Conservation (phyloP, 805 yeast genomes). For the Schwanniomyces polymorphus region DNA sequence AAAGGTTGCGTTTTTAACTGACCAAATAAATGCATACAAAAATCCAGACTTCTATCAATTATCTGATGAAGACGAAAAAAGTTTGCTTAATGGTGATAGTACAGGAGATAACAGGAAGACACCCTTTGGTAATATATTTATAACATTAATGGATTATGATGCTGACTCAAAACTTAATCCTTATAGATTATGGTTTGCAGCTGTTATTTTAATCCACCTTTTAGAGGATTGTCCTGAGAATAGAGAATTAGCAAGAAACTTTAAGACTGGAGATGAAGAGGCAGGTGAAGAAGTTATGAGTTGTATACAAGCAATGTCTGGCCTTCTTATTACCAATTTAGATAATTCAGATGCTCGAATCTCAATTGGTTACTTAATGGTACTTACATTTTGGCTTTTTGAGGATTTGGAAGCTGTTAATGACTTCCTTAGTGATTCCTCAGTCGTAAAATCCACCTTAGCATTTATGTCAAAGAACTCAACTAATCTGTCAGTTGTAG, state of each 20-base stretch:
- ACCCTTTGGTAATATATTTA: slow-evolving; percentile 62
- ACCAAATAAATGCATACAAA: slow-evolving; percentile 53
- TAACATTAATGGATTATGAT: slow-evolving; percentile 74
- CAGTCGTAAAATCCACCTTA: slow-evolving; percentile 66
- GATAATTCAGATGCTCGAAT: slow-evolving; percentile 68
- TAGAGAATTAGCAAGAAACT: slow-evolving; percentile 45
- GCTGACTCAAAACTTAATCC: slow-evolving; percentile 69
- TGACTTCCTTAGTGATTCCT: slow-evolving; percentile 67
- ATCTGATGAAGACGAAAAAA: slow-evolving; percentile 9
- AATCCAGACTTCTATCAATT: slow-evolving; percentile 20
- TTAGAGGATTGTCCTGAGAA: slow-evolving; percentile 56
- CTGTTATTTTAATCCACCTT: slow-evolving; percentile 60
- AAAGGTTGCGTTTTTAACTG: slow-evolving; percentile 59
- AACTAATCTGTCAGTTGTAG: slow-evolving; percentile 50
- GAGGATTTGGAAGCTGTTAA: slow-evolving; percentile 75
- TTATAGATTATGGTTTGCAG: slow-evolving; percentile 82
- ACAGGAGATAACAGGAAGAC: slow-evolving; percentile 11
- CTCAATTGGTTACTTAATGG: slow-evolving; percentile 73
- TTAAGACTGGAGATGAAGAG: slow-evolving; percentile 58
- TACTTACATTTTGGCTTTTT: slow-evolving; percentile 73
- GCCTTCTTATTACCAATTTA: slow-evolving; percentile 66
- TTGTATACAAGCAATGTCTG: slow-evolving; percentile 75
- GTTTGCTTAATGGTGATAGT: background rate
- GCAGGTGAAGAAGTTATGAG: slow-evolving; percentile 69
- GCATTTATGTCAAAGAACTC: slow-evolving; percentile 55